phyloP scores from a whole-genome alignment of 169 alveolate species.

The Eimeria praecox region DNA sequence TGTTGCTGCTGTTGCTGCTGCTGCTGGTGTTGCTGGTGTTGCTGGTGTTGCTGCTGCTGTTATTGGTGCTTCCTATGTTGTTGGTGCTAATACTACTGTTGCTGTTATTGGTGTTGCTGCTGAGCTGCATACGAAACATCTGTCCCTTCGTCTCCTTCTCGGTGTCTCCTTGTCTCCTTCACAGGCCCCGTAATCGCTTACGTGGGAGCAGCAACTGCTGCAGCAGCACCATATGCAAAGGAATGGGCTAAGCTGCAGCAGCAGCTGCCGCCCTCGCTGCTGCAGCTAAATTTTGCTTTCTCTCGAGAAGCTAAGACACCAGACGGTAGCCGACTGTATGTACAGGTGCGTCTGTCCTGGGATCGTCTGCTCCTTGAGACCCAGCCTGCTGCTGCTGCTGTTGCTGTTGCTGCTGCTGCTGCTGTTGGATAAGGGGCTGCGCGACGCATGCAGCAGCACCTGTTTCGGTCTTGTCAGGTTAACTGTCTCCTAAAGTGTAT shows the following conservation, averaged over 20 bases:
- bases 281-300: slow-evolving; percentile 26
- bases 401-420: background rate
- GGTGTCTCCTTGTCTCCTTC: background rate
- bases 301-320: slow-evolving; percentile 44
- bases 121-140: background rate
- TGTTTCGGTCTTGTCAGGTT: background rate
- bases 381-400: too few species aligned
- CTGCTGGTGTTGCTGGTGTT: background rate
- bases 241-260: slow-evolving; percentile 35
- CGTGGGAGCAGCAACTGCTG: slow-evolving; percentile 50
- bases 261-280: slow-evolving; percentile 44
- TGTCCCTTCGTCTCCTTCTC: background rate
- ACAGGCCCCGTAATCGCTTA: slow-evolving; percentile 60
- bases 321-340: slow-evolving; percentile 53
- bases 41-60: background rate
- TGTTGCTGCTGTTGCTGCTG: background rate
- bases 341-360: slow-evolving; percentile 20
- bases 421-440: background rate
- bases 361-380: background rate
- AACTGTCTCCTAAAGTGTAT: background rate
- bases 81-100: too few species aligned
- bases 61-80: background rate
- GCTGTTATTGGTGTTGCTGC: too few species aligned
- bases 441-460: background rate
- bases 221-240: slow-evolving; percentile 5